Evolutionary conservation across 2,329 filamentous ascomycete species (phyloP).

Genomic region (Cordyceps cateniannulata): DNA sequence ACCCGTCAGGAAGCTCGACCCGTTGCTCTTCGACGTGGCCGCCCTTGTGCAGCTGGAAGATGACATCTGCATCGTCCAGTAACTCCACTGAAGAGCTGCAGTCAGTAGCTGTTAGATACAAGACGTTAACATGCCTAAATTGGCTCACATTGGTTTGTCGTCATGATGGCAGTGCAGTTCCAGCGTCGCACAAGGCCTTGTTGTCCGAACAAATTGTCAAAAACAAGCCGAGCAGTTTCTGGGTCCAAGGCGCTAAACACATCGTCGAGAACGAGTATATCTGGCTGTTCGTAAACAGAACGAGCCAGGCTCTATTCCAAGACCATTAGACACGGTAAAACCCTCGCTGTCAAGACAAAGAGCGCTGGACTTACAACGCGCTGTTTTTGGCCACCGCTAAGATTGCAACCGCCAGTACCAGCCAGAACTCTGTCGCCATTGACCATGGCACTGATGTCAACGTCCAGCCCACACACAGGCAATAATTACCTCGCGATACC

Average conservation of each 20-base stretch:
- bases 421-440: neutral
- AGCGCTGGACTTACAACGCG: neutral
- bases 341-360: neutral
- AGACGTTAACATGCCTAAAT: too few relatives aligned
- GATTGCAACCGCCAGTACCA: slow-evolving; percentile 3
- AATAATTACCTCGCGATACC: neutral
- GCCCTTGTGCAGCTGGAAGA: neutral
- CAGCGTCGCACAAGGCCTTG: neutral
- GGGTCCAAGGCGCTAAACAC: slow-evolving; percentile 1
- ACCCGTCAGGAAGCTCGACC: neutral
- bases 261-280: slow-evolving; percentile 5
- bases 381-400: slow-evolving; percentile 10
- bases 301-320: slow-evolving; percentile 1
- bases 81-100: neutral
- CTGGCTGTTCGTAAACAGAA: neutral
- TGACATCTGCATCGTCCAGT: neutral
- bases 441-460: neutral
- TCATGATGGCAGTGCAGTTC: slow-evolving; percentile 4
- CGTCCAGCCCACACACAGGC: neutral
- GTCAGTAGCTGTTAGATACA: too few relatives aligned
- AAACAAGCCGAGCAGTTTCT: neutral
- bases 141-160: slow-evolving; percentile 1
- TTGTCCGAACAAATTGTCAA: neutral
- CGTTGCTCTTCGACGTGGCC: neutral
- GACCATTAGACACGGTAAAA: neutral